These are phyloP conservation scores for Samsoniella hepiali DNA, from an alignment of 2,329 filamentous ascomycete species.

Conservation along the genomic window DNA sequence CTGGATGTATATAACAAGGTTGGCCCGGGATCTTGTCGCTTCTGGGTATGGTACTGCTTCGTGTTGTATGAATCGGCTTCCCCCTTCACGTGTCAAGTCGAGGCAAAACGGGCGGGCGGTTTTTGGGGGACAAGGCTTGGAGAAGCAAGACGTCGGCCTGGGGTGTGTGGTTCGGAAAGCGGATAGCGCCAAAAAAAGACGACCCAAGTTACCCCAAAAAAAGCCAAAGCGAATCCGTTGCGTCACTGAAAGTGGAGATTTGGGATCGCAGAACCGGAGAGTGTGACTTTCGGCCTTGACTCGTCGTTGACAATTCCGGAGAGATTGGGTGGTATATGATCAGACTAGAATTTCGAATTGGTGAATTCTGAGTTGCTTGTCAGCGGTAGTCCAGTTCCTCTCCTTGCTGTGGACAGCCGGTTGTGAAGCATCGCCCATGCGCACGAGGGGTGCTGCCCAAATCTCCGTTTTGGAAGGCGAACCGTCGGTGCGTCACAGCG, in stretches of 20 bases:
- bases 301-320: neutral
- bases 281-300: neutral
- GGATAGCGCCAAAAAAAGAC: slow-evolving; percentile 11
- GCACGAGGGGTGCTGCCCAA: neutral
- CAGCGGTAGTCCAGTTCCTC: neutral
- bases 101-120: neutral
- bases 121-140: slow-evolving; percentile 2
- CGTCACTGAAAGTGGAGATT: slow-evolving; percentile 16
- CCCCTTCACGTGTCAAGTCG: slow-evolving; percentile 35
- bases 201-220: neutral
- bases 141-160: neutral
- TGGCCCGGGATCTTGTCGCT: slow-evolving; percentile 16
- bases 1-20: slow-evolving; percentile 14
- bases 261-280: slow-evolving; percentile 5
- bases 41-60: neutral
- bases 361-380: neutral
- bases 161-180: slow-evolving; percentile 13
- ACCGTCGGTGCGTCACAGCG: neutral
- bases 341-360: neutral
- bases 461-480: slow-evolving; percentile 1
- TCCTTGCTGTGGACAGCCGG: neutral
- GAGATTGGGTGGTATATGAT: too few relatives aligned
- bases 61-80: slow-evolving; percentile 16
- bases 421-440: neutral
- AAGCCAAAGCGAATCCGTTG: slow-evolving; percentile 14